Evolutionary conservation across 352 stramenopile species (phyloP).

Genomic region (Discostella stelligera): DNA sequence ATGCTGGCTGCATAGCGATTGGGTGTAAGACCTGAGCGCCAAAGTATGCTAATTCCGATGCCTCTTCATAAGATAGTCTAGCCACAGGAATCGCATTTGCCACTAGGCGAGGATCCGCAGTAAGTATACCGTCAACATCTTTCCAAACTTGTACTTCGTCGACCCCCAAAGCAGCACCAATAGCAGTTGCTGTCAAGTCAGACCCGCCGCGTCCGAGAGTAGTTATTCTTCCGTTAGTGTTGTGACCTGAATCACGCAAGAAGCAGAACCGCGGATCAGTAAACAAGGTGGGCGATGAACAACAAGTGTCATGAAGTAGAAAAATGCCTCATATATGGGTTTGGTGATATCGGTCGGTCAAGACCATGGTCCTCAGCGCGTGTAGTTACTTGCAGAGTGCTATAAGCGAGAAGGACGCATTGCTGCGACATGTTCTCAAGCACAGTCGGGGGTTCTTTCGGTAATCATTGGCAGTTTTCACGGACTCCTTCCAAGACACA

Average conservation of each 20-base stretch:
- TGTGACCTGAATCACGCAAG: slow-evolving; percentile 44
- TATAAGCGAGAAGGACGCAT: slow-evolving; percentile 31
- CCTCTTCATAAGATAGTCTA: slow-evolving; percentile 82
- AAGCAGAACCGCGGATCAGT: neutral
- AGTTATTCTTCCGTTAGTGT: slow-evolving; percentile 82
- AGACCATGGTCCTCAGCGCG: slow-evolving; percentile 50
- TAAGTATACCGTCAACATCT: slow-evolving; percentile 88
- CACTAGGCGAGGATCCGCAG: slow-evolving; percentile 82
- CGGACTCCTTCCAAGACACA: neutral
- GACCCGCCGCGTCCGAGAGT: slow-evolving; percentile 85
- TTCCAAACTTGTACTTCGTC: slow-evolving; percentile 89
- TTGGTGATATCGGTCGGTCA: slow-evolving; percentile 57
- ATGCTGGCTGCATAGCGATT: slow-evolving; percentile 91
- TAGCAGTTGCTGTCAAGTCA: slow-evolving; percentile 85
- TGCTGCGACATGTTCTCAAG: slow-evolving; percentile 21
- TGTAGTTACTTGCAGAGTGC: slow-evolving; percentile 47
- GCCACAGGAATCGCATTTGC: slow-evolving; percentile 75
- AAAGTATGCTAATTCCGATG: slow-evolving; percentile 86
- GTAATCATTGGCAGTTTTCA: slow-evolving; percentile 38
- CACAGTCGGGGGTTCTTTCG: slow-evolving; percentile 24
- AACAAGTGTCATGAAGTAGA: neutral
- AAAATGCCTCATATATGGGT: slow-evolving; percentile 31
- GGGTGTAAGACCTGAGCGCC: slow-evolving; percentile 89
- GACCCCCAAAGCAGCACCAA: slow-evolving; percentile 75
- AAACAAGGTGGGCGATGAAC: neutral